phyloP scores from a whole-genome alignment of 169 alveolate genomes.

The Babesia caballi region DNA sequence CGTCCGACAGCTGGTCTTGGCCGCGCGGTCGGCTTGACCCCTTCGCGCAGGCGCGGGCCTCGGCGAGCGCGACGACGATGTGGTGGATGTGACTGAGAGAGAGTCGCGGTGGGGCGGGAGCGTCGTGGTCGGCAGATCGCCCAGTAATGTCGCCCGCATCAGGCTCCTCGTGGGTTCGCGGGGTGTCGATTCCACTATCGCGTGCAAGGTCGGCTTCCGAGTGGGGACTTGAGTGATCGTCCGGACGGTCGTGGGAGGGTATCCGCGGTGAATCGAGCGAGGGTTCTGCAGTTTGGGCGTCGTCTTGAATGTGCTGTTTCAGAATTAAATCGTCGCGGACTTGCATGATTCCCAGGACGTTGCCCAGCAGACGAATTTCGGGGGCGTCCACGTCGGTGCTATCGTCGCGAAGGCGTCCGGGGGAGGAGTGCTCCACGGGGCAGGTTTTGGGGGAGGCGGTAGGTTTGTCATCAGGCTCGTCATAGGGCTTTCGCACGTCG shows the following conservation, averaged over 20 bases:
- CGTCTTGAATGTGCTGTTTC: no score
- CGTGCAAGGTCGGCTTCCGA: neutral
- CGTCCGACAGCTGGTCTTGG: neutral
- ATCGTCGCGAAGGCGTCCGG: neutral
- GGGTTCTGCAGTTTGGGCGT: no score
- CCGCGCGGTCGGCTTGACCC: neutral
- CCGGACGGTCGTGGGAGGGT: neutral
- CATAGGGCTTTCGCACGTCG: neutral
- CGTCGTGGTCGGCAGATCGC: no score
- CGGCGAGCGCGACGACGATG: neutral
- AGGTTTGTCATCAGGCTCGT: neutral
- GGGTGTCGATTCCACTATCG: neutral
- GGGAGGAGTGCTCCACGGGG: no score
- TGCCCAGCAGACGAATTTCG: neutral
- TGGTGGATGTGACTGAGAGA: neutral
- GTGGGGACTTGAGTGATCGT: neutral
- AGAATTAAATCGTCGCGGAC: neutral
- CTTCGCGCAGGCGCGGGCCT: neutral
- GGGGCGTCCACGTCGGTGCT: neutral
- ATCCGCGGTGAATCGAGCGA: no score
- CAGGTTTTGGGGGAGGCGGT: no score
- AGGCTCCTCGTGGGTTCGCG: neutral
- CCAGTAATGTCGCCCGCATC: neutral
- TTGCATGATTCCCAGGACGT: neutral
- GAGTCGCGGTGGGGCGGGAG: neutral